phyloP scores from a whole-genome alignment of 352 stramenopile genomes.

The Pythium sukuiense region DNA sequence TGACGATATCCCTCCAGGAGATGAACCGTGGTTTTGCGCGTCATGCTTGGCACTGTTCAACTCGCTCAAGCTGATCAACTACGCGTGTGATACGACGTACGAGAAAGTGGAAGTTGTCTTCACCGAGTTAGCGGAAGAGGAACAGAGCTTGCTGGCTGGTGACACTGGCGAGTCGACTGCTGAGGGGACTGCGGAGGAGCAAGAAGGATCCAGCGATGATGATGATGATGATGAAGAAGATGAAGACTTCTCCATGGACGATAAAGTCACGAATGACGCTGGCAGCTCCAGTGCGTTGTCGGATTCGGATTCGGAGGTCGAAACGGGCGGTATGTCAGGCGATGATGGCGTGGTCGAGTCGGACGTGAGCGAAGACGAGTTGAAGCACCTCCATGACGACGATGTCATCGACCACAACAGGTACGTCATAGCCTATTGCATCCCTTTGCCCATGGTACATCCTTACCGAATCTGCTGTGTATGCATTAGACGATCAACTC shows the following conservation, averaged over 20 bases:
- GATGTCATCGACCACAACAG: constrained; percentile 26
- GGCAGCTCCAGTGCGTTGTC: constrained; percentile 1
- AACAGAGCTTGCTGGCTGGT: constrained; percentile 22
- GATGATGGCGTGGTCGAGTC: constrained; percentile 19
- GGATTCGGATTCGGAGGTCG: constrained; percentile 25
- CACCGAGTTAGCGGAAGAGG: constrained; percentile 39
- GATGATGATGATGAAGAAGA: constrained; percentile 55
- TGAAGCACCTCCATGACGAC: constrained; percentile 19
- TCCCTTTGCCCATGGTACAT: no score
- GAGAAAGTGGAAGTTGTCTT: constrained; percentile 59
- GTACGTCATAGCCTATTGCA: constrained; percentile 2
- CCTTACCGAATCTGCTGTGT: not conserved
- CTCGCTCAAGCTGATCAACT: constrained; percentile 79
- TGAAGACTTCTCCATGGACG: constrained; percentile 33
- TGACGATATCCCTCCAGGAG: constrained; percentile 56
- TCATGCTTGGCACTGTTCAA: constrained; percentile 78
- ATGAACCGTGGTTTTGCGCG: constrained; percentile 80
- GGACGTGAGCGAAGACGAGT: constrained; percentile 28
- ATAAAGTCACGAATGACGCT: constrained; percentile 26
- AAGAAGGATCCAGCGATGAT: constrained; percentile 19
- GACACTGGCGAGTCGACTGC: constrained; percentile 10
- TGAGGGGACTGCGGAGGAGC: constrained; percentile 13
- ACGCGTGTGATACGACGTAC: constrained; percentile 69
- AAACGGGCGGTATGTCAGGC: constrained; percentile 9
- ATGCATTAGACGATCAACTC: constrained; percentile 32